Evolutionary conservation across 2,329 filamentous ascomycete species (phyloP), one percentile per base, ranked within the genome.

Genomic region (Fusarium pininemorale): DNA sequence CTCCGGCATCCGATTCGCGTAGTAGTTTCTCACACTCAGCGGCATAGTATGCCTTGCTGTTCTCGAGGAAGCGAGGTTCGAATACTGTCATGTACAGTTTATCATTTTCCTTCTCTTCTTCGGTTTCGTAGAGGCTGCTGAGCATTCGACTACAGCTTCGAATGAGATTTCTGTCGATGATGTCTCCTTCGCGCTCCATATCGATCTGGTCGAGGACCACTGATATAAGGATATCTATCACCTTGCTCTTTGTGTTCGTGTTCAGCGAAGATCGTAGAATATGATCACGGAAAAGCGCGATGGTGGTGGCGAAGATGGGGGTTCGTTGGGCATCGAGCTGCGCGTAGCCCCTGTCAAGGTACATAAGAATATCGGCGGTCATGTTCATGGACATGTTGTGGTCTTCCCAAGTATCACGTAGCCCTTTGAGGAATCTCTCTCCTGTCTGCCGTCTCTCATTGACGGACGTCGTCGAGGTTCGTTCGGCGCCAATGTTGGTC

Each of bases 361-460:
- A 98, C 95, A 98, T 98, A 58, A 98, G 87, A 38, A 98, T 94
- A 81, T 98, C 96, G 8, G 95, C 95, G 57, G 94, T 92, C 96
- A 98, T 98, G 80, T 94, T 95, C 94, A 98, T 98, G 50, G 93
- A 95, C 64, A 93, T 90, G 80, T 95, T 94, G 80, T 99, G 95
- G 72, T 97, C 93, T 69, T 95, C 90, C 94, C 95, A 99, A 6
- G 92, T 90, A 66, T 91, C 87, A 76, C 92, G 92, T 20, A 98
- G 82, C 0, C 90, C 92, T 63, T 90, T 90, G 66, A 99, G 83
- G 74, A 98, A 97, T 79, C 89, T 91, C 82, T 98, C 95, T 54
- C 95, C 95, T 41, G 93, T 92, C 48, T 92, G 89, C 53, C 94
- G 88, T 63, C 93, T 90, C 83, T 98, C 95, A 76, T 93, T 93